These are phyloP conservation scores for Salix brachista DNA, from an alignment of 345 rosid species.

Conservation along the genomic window DNA sequence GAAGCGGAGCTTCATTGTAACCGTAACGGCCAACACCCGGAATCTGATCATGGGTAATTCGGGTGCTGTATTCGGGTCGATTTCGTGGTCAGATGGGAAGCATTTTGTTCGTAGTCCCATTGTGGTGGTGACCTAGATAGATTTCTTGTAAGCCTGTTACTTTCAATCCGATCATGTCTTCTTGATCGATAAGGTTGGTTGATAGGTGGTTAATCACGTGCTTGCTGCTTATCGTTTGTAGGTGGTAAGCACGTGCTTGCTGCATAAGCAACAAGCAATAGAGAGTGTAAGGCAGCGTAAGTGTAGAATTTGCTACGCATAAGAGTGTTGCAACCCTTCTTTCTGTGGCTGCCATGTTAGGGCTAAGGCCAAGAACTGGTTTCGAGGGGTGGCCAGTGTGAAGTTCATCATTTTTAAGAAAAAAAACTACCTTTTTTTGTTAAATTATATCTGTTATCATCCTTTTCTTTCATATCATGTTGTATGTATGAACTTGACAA, in stretches of 20 bases:
- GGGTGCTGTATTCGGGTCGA: constrained; percentile 66
- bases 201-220: neutral
- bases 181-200: constrained; percentile 19
- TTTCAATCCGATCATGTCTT: constrained; percentile 17
- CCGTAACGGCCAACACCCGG: constrained; percentile 46
- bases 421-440: neutral
- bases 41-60: constrained; percentile 50
- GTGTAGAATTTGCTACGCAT: constrained; percentile 15
- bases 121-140: constrained; percentile 49
- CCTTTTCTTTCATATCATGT: neutral
- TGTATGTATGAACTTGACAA: constrained; percentile 27
- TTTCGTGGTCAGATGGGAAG: constrained; percentile 74
- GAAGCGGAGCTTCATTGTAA: constrained; percentile 56
- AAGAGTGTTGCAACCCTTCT: neutral
- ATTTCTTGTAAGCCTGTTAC: constrained; percentile 34
- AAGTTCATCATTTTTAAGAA: neutral
- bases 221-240: neutral
- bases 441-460: neutral
- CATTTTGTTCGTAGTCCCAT: constrained; percentile 73
- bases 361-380: constrained; percentile 3
- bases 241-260: neutral
- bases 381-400: constrained; percentile 8
- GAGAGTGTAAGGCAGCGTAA: neutral
- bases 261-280: neutral
- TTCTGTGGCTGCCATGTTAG: constrained; percentile 7